Base-by-base conservation (phyloP, 768 basidiomycete species). In the Sarcodon aspratus region DNA sequence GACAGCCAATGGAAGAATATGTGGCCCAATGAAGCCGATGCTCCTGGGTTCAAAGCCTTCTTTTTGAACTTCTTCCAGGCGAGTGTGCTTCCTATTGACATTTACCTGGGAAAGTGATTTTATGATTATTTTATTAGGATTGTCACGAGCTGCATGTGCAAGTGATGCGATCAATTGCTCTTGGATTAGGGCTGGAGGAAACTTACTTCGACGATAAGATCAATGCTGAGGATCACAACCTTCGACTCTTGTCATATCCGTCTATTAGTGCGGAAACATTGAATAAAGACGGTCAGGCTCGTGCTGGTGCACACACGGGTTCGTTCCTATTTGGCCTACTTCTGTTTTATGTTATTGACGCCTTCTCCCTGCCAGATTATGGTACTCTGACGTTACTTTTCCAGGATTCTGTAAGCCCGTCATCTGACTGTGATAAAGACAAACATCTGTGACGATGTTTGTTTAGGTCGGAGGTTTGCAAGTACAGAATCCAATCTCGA, bases 251-350 rank as follows among this genome's bases (percentile, higher is more conserved):
- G 21, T 84, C 81, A 7, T 93, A 93, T 61, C 90, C 90, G 18
- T 68, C 86, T n/a, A 73, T 92, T 46, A 76, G 76, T 51, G 72
- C 74, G 6, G 63, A 69, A 17, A 55, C 83, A 33, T 66, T 89
- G 42, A 67, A 69, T 35, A 62, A 69, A 36, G 77, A 82, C 1
- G 85, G 84, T 1, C 85, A 87, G 58, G 80, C 85, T 11, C 74
- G 90, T 27, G 89, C 89, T 12, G 89, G 86, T 9, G 80, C 85
- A 17, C 90, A 93, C 58, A 86, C 85, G 44, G 86, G 82, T 74
- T 42, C 15, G 21, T 27, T 27, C 21, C 5, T 5, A 27, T 27
- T 27, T 27, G 21, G 5, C 21, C 21, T 27, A 27, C 21, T 27
- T 27, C 21, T 27, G 5, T 27, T 27, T 27, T 27, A 27, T 27